Base-by-base conservation (phyloP, 2,329 filamentous ascomycete genomes). In the Fusarium torreyae region DNA sequence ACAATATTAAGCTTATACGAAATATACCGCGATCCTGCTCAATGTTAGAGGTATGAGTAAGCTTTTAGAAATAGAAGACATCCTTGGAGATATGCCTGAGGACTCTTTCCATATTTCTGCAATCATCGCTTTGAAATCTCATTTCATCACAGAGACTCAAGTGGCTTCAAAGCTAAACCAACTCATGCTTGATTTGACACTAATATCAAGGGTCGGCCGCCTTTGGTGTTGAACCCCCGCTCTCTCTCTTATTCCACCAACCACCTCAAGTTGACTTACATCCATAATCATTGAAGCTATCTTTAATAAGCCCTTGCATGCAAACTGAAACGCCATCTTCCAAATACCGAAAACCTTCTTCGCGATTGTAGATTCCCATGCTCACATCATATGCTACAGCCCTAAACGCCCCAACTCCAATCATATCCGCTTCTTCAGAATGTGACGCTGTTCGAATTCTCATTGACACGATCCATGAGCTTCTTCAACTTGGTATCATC, bases 381-480 rank as follows among this genome's bases (percentile, higher is more conserved):
- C 28, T 31, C 54, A 51, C 51, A 11, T 22, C 36, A 26, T 42
- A 42, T 28, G 38, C 28, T 39, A 42, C 28, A 45, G 14, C 22
- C 31, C 31, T 18, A 24, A 20, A 8, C 51, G 20, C 40, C 51
- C 45, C 14, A 13, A n/a, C 17, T 18, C 15, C 8, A 20, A 34
- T 20, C 17, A n/a, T 36, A 28, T 20, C 6, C 24, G 11, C 28
- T 26, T 36, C 38, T 34, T 61, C 66, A 79, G 49, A 79, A 78
- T 1, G 63, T 77, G 8, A 78, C 72, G 58, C 76, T 71, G 20
- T 77, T 72, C 1, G 75, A 75, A 7, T 65, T 53, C 39, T 72
- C 70, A 44, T 71, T 71, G 1, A 79, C 72, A 33, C 46, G 57
- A 57, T 68, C 62, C 69, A 76, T 75, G 40, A 68, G 58, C 48